Conservation (phyloP, 345 rosid genomes). For the Eucalyptus cladocalyx region DNA sequence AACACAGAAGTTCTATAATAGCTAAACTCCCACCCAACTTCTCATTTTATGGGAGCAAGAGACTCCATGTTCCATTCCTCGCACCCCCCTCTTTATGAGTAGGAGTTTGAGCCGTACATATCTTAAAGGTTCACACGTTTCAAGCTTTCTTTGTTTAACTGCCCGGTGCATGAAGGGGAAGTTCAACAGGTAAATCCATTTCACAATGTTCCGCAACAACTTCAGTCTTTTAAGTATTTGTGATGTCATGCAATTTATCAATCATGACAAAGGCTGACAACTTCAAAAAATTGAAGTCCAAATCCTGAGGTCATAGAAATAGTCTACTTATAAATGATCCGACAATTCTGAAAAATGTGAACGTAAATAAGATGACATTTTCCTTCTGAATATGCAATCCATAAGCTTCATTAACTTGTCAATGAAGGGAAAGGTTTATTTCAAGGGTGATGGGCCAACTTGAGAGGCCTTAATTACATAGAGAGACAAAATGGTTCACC, state of each 20-base stretch:
- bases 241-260: not conserved
- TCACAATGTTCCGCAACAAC: not conserved
- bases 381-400: not conserved
- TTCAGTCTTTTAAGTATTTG: not conserved
- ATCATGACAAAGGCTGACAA: not conserved
- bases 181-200: not conserved
- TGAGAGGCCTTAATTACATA: not conserved
- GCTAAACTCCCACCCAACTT: not conserved
- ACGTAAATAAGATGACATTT: not conserved
- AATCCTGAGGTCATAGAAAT: not conserved
- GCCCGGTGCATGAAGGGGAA: not conserved
- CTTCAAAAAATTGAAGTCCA: not conserved
- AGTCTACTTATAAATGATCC: not conserved
- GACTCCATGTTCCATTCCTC: not conserved
- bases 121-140: not conserved
- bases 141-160: not conserved
- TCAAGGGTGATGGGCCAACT: not conserved
- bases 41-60: not conserved
- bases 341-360: not conserved
- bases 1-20: not conserved
- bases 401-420: not conserved
- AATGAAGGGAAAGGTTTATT: not conserved
- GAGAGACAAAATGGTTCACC: not conserved
- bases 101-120: not conserved
- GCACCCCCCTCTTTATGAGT: not conserved